phyloP scores from a whole-genome alignment of 169 alveolate species.

The Plasmodium inui region DNA sequence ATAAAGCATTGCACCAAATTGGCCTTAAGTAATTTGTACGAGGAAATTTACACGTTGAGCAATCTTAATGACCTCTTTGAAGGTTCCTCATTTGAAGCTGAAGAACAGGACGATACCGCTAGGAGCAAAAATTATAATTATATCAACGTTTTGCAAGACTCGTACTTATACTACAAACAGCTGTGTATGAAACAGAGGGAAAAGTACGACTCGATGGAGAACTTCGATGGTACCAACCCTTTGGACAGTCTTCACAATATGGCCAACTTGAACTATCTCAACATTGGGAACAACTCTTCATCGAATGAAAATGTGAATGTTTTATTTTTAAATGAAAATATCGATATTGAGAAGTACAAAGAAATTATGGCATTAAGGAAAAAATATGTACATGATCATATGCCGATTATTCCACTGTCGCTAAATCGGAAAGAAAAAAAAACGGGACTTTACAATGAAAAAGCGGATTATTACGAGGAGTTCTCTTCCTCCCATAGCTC shows the following conservation, averaged over 20 bases:
- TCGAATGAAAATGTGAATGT: slow-evolving; percentile 50
- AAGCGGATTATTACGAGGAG: slow-evolving; percentile 9
- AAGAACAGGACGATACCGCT: neutral
- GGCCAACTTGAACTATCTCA: neutral
- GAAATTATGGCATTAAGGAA: slow-evolving; percentile 60
- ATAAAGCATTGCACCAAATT: slow-evolving; percentile 43
- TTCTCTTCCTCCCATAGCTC: slow-evolving; percentile 3
- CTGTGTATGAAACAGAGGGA: slow-evolving; percentile 51
- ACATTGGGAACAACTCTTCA: neutral
- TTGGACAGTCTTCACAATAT: neutral
- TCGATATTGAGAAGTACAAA: slow-evolving; percentile 61
- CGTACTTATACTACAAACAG: slow-evolving; percentile 54
- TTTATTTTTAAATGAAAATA: slow-evolving; percentile 36
- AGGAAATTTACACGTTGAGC: slow-evolving; percentile 34
- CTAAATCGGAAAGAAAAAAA: slow-evolving; percentile 60
- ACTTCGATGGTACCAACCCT: neutral
- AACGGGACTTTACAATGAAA: slow-evolving; percentile 38
- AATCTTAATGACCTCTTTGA: slow-evolving; percentile 5
- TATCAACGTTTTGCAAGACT: slow-evolving; percentile 51
- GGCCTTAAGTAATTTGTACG: slow-evolving; percentile 33
- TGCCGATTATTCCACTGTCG: slow-evolving; percentile 60
- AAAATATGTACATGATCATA: slow-evolving; percentile 72
- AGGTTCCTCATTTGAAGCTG: slow-evolving; percentile 1
- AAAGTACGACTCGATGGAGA: neutral
- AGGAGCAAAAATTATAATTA: slow-evolving; percentile 18